phyloP scores from a whole-genome alignment of 2,329 filamentous ascomycete genomes.

The Lecanicillium sp. region DNA sequence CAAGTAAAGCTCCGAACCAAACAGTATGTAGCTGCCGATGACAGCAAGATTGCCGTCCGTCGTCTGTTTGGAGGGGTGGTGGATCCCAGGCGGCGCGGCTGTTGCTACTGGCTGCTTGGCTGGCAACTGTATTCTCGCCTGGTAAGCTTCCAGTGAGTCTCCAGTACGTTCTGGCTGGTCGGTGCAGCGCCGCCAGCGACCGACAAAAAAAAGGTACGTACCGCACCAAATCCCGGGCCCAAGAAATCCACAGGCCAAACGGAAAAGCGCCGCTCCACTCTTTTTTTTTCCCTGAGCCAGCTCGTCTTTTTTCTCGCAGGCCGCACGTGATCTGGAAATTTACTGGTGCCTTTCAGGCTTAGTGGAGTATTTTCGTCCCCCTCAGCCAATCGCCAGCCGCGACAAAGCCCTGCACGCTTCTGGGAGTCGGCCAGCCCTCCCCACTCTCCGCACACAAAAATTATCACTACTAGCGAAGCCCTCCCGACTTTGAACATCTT shows the following conservation, averaged over 20 bases:
- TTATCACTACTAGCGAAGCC: constrained; percentile 31
- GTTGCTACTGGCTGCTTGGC: not conserved
- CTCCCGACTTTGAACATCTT: constrained; percentile 34
- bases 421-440: constrained; percentile 30
- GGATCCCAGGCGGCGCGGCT: not conserved
- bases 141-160: no score
- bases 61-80: constrained; percentile 13
- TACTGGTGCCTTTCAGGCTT: constrained; percentile 17
- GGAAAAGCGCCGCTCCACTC: not conserved
- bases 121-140: no score
- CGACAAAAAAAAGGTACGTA: constrained; percentile 3
- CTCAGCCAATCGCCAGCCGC: constrained; percentile 29
- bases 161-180: no score
- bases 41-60: constrained; percentile 1
- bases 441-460: constrained; percentile 38
- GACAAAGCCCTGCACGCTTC: constrained; percentile 32
- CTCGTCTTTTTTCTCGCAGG: not conserved
- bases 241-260: not conserved
- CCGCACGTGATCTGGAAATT: constrained; percentile 10
- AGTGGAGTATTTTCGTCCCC: not conserved
- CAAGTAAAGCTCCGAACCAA: not conserved
- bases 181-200: no score
- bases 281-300: no score
- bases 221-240: not conserved
- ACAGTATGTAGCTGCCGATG: not conserved